These are phyloP conservation scores for Sporobolomyces roseus DNA, from an alignment of 768 basidiomycete species.

Conservation along the genomic window DNA sequence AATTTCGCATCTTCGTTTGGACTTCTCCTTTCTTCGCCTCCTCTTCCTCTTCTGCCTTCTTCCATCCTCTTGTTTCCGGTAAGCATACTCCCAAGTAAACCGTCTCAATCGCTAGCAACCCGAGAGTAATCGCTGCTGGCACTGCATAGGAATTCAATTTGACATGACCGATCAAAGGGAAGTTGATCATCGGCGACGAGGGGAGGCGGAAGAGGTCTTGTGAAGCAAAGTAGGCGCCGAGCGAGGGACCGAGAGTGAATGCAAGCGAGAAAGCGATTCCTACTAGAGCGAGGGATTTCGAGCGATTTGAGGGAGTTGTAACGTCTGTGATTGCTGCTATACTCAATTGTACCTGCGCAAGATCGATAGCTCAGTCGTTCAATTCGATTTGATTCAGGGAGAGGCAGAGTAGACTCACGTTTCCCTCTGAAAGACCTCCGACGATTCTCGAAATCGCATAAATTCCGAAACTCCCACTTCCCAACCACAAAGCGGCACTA, in stretches of 20 bases:
- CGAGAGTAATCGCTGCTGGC: slow-evolving; percentile 78
- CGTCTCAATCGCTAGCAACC: slow-evolving; percentile 74
- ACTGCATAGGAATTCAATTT: slow-evolving; percentile 80
- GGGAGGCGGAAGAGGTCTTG: slow-evolving; percentile 45
- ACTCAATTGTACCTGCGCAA: slow-evolving; percentile 71
- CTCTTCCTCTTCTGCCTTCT: slow-evolving; percentile 14
- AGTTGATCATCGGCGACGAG: neutral
- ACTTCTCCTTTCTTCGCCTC: neutral
- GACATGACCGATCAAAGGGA: slow-evolving; percentile 49
- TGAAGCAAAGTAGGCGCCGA: slow-evolving; percentile 95
- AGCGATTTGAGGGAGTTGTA: slow-evolving; percentile 67
- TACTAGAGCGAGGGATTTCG: slow-evolving; percentile 80
- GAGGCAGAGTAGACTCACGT: slow-evolving; percentile 51
- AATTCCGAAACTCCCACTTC: slow-evolving; percentile 6
- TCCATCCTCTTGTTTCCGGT: slow-evolving; percentile 74
- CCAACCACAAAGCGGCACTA: slow-evolving; percentile 66
- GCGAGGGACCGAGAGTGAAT: slow-evolving; percentile 79
- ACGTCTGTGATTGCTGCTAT: slow-evolving; percentile 94
- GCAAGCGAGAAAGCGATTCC: slow-evolving; percentile 96
- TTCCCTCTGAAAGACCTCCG: slow-evolving; percentile 92
- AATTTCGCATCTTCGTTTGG: slow-evolving; percentile 1
- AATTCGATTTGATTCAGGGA: neutral
- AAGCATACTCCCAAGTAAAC: slow-evolving; percentile 67
- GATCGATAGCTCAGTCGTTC: neutral
- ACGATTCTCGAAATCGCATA: slow-evolving; percentile 69